phyloP scores from a whole-genome alignment of 2,329 filamentous ascomycete species.

The Alternaria conjuncta region DNA sequence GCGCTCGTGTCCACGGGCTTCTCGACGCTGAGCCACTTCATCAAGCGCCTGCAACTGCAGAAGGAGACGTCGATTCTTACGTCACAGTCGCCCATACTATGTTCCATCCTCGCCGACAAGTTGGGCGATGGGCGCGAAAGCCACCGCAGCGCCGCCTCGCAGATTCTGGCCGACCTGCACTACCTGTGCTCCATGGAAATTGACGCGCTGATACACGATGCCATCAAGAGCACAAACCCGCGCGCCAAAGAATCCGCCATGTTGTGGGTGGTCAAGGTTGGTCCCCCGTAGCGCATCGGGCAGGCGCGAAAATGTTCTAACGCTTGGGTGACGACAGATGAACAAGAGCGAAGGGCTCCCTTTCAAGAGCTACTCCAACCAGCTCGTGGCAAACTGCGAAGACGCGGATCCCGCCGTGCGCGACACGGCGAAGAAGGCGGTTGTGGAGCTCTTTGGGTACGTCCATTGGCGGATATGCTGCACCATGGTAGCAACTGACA shows the following conservation, averaged over 20 bases:
- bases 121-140: slow-evolving; percentile 90
- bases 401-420: slow-evolving; percentile 88
- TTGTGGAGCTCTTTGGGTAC: slow-evolving; percentile 86
- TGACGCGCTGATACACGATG: slow-evolving; percentile 77
- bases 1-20: slow-evolving; percentile 80
- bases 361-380: slow-evolving; percentile 83
- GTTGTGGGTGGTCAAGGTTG: slow-evolving; percentile 81
- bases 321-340: slow-evolving; percentile 62
- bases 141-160: slow-evolving; percentile 74
- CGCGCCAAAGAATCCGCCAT: slow-evolving; percentile 85
- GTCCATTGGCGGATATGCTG: slow-evolving; percentile 5
- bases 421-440: slow-evolving; percentile 79
- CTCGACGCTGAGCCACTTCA: slow-evolving; percentile 83
- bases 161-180: slow-evolving; percentile 80
- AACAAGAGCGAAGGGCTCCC: slow-evolving; percentile 78
- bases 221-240: slow-evolving; percentile 79
- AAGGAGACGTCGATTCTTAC: slow-evolving; percentile 75
- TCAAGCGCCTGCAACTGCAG: slow-evolving; percentile 85
- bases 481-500: slow-evolving; percentile 21
- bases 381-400: slow-evolving; percentile 84
- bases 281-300: slow-evolving; percentile 8
- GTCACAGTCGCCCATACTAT: slow-evolving; percentile 71
- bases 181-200: slow-evolving; percentile 72
- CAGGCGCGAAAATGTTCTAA: slow-evolving; percentile 11
- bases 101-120: slow-evolving; percentile 80